Base-by-base conservation (phyloP, 2,329 filamentous ascomycete genomes). In the Didymella lethalis region DNA sequence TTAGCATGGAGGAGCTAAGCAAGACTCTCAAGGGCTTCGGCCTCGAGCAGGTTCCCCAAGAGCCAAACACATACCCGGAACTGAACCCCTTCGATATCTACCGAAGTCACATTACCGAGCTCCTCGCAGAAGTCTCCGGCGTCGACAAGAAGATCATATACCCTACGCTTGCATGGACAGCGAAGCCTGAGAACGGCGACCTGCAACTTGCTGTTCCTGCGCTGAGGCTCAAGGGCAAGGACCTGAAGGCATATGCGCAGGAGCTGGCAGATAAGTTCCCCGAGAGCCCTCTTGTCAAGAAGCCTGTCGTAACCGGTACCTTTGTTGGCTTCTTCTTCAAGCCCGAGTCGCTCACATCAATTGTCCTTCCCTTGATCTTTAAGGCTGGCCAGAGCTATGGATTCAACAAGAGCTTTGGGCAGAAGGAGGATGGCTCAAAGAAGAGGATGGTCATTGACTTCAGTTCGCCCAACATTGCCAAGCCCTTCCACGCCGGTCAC, bases 251-350 rank as follows among this genome's bases (percentile, higher is more conserved):
- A 50, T 77, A 86, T 40, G 81, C 83, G 38, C 77, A 82, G 65
- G 84, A 88, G 68, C 79, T 88, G 59, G 83, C 78, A 20, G 80
- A 83, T 48, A 78, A 80, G 85, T 93, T 92, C 77, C 90, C 90
- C 51, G 86, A 90, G 62, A 90, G 88, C 62, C 86, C 90, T 20
- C 83, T 96, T 26, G 83, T 95, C 62, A 84, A 90, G 67, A 89
- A 88, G 74, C 91, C 91, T 16, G 80, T 82, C 12, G 81, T 83
- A n/a, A 84, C 82, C 60, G 89, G 88, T 64, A 86, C 87, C 47
- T 93, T 91, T 70, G 79, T 96, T 40, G 86, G 88, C 68, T 94
- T 96, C 81, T 93, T 89, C 82, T 90, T 93, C 84, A 90, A 90
- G 78, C 80, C 85, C n/a, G 82, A 80, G 2, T 85, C 88, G 14